These are phyloP conservation scores for Austroboletus niveus DNA, from an alignment of 1,284 basidiomycete species.

Conservation along the genomic window DNA sequence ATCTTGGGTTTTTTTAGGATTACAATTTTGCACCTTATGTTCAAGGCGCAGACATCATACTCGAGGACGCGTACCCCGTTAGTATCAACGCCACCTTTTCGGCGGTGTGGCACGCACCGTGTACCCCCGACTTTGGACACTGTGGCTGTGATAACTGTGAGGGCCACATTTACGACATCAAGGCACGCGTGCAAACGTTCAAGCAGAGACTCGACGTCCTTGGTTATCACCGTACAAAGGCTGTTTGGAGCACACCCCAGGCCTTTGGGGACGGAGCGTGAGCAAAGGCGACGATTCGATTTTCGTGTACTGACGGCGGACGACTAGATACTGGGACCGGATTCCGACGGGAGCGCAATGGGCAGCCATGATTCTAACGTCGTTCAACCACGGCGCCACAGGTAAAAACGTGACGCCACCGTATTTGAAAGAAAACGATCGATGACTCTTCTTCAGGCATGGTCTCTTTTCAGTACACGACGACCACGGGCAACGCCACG, in stretches of 20 bases:
- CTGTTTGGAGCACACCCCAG: constrained; percentile 31
- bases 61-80: constrained; percentile 30
- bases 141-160: constrained; percentile 33
- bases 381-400: constrained; percentile 29
- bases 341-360: constrained; percentile 30
- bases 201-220: constrained; percentile 29
- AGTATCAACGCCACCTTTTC: constrained; percentile 33
- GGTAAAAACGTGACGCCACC: constrained; percentile 7
- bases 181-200: constrained; percentile 24
- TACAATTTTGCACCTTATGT: constrained; percentile 62
- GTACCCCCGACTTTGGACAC: constrained; percentile 30
- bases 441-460: constrained; percentile 18
- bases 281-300: not conserved
- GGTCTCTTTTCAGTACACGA: constrained; percentile 31
- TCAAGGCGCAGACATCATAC: constrained; percentile 57
- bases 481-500: constrained; percentile 14
- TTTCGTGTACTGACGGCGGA: not conserved
- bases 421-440: not conserved
- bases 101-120: constrained; percentile 28
- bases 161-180: constrained; percentile 26
- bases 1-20: constrained; percentile 31
- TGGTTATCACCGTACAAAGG: constrained; percentile 27
- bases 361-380: constrained; percentile 24
- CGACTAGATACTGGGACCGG: constrained; percentile 27
- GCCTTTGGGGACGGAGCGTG: constrained; percentile 27